phyloP scores from a whole-genome alignment of 345 rosid genomes.

The Turritis glabra region DNA sequence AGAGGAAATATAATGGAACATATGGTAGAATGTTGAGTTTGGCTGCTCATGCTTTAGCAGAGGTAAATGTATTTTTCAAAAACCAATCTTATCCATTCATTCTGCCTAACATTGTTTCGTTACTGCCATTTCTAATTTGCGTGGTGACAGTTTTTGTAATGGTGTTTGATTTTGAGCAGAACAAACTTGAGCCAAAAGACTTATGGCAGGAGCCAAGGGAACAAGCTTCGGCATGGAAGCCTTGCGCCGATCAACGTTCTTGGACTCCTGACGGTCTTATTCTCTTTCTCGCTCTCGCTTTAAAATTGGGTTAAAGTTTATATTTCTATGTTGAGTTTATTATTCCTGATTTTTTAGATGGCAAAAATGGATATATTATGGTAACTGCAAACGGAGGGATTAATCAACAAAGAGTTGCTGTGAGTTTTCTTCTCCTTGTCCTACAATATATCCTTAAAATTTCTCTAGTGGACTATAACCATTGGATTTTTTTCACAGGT shows the following conservation, averaged over 20 bases:
- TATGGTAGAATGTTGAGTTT: conserved; percentile 79
- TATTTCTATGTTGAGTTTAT: neutral
- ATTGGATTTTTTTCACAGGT: conserved; percentile 46
- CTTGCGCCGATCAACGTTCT: conserved; percentile 74
- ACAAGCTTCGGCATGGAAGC: conserved; percentile 84
- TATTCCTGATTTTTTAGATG: conserved; percentile 42
- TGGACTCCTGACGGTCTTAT: conserved; percentile 72
- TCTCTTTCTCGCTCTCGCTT: neutral
- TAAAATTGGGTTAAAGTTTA: neutral
- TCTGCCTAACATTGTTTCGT: neutral
- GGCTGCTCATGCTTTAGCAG: conserved; percentile 85
- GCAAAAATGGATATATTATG: conserved; percentile 82
- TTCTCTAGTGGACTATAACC: neutral
- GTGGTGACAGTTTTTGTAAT: neutral
- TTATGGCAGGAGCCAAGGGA: conserved; percentile 78
- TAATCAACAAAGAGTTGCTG: conserved; percentile 98
- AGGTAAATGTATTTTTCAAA: conserved; percentile 48
- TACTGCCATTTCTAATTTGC: neutral
- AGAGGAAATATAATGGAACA: conserved; percentile 47
- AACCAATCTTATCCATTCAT: neutral
- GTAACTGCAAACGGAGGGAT: conserved; percentile 98
- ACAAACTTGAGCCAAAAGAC: conserved; percentile 86
- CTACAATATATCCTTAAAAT: neutral
- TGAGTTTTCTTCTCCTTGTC: conserved; percentile 40
- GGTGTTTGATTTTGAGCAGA: conserved; percentile 48